Evolutionary conservation across 2,329 filamentous ascomycete genomes (phyloP).

Genomic region (Chaetomiaceae sp.): DNA sequence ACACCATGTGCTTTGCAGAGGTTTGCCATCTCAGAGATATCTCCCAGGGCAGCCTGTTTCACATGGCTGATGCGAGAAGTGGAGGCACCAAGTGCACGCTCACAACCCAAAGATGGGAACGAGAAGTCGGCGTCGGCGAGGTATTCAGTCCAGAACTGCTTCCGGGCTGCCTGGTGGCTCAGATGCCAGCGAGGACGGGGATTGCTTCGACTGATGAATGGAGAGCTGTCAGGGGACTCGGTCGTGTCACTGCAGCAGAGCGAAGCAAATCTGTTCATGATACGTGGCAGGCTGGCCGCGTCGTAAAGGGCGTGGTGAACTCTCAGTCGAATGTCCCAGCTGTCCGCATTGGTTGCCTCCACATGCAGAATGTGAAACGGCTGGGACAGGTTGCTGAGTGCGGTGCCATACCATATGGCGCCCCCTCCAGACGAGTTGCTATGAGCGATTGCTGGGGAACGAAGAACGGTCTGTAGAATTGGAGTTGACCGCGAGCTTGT

Average conservation of each 20-base stretch:
- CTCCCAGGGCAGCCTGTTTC: constrained; percentile 39
- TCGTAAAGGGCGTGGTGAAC: constrained; percentile 90
- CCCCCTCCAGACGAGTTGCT: not conserved
- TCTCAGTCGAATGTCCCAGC: constrained; percentile 42
- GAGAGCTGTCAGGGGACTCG: too few relatives aligned
- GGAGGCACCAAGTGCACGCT: not conserved
- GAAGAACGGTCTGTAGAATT: constrained; percentile 58
- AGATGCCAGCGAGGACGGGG: constrained; percentile 23
- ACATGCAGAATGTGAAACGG: constrained; percentile 20
- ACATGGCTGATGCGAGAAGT: constrained; percentile 31
- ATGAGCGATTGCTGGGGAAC: constrained; percentile 20
- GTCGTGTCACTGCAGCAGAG: constrained; percentile 18
- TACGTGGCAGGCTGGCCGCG: constrained; percentile 64
- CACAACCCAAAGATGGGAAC: constrained; percentile 15
- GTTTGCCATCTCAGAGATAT: constrained; percentile 35
- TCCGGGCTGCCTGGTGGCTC: constrained; percentile 8
- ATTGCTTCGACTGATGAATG: too few relatives aligned
- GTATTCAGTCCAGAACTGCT: constrained; percentile 40
- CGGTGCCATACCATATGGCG: not conserved
- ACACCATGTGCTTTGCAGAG: constrained; percentile 45
- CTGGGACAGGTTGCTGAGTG: constrained; percentile 18
- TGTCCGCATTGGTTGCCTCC: constrained; percentile 10
- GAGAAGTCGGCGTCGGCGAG: constrained; percentile 25
- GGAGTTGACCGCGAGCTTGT: constrained; percentile 42
- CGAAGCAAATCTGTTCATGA: constrained; percentile 43